Evolutionary conservation across 1,284 basidiomycete species (phyloP).

Genomic region (Boletus sp.): DNA sequence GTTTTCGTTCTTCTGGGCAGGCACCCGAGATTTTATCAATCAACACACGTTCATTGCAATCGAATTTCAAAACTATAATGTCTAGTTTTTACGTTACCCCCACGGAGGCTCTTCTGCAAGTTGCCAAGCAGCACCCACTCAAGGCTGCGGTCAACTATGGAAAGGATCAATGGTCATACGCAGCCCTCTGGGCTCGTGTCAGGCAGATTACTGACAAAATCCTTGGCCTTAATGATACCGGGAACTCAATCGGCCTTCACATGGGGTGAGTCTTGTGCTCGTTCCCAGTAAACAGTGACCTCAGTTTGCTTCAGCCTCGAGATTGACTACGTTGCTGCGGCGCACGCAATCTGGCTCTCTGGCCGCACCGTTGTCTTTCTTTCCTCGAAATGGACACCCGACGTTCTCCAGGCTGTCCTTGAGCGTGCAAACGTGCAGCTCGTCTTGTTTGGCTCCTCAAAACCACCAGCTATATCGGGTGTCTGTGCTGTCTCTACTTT

Average conservation of each 20-base stretch:
- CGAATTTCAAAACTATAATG: slow-evolving; percentile 8
- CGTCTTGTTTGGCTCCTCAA: slow-evolving; percentile 18
- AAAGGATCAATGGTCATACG: slow-evolving; percentile 25
- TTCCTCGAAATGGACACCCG: slow-evolving; percentile 24
- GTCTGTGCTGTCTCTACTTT: slow-evolving; percentile 20
- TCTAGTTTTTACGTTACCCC: slow-evolving; percentile 19
- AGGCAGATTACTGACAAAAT: slow-evolving; percentile 23
- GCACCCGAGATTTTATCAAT: slow-evolving; percentile 13
- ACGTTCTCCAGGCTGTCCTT: slow-evolving; percentile 23
- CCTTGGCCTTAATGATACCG: slow-evolving; percentile 13
- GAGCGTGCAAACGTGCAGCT: slow-evolving; percentile 19
- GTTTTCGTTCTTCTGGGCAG: slow-evolving; percentile 17
- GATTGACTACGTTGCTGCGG: slow-evolving; percentile 26
- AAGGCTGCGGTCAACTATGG: slow-evolving; percentile 17
- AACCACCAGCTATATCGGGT: slow-evolving; percentile 10
- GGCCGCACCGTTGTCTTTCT: slow-evolving; percentile 27
- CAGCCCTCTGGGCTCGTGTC: slow-evolving; percentile 27
- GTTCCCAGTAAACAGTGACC: neutral
- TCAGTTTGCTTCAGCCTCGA: slow-evolving; percentile 17
- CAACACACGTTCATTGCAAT: slow-evolving; percentile 5
- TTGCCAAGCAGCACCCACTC: slow-evolving; percentile 27
- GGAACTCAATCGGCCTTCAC: slow-evolving; percentile 23
- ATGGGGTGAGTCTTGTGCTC: slow-evolving; percentile 21
- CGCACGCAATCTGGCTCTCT: slow-evolving; percentile 28
- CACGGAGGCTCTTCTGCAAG: slow-evolving; percentile 28